Conservation (phyloP, 2,329 filamentous ascomycete genomes). For the Mariannaea elegans region DNA sequence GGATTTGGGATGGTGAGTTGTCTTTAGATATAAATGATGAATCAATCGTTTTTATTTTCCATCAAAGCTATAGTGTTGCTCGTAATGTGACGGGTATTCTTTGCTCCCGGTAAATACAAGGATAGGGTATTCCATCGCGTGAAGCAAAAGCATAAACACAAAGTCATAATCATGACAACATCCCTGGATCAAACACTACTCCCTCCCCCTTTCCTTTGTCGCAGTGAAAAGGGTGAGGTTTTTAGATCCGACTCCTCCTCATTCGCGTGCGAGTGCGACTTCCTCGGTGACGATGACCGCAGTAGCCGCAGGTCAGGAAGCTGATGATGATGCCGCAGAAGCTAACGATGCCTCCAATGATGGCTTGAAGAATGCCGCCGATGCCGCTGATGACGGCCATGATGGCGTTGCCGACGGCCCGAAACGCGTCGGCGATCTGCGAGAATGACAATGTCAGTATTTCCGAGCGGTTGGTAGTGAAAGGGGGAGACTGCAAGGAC, state of each 20-base stretch:
- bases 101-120: slow-evolving; percentile 17
- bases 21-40: not conserved
- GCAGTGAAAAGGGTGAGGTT: not conserved
- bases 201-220: slow-evolving; percentile 11
- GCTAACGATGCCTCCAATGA: slow-evolving; percentile 72
- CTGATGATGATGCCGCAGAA: slow-evolving; percentile 73
- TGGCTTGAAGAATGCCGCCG: slow-evolving; percentile 69
- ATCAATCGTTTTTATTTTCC: too few relatives aligned
- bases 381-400: slow-evolving; percentile 76
- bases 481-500: slow-evolving; percentile 49
- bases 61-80: not conserved
- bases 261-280: slow-evolving; percentile 26
- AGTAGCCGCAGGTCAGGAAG: slow-evolving; percentile 67
- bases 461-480: not conserved
- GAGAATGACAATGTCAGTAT: not conserved
- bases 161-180: slow-evolving; percentile 12
- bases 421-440: slow-evolving; percentile 67
- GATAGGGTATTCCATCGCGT: slow-evolving; percentile 42
- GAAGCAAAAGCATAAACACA: not conserved
- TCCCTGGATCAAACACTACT: not conserved
- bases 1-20: too few relatives aligned
- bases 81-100: slow-evolving; percentile 7
- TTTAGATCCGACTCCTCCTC: slow-evolving; percentile 37
- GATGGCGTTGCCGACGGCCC: slow-evolving; percentile 71
- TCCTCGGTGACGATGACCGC: slow-evolving; percentile 37